Conservation (phyloP, 1,284 basidiomycete genomes). For the Erythrobasidium hasegawianum region DNA sequence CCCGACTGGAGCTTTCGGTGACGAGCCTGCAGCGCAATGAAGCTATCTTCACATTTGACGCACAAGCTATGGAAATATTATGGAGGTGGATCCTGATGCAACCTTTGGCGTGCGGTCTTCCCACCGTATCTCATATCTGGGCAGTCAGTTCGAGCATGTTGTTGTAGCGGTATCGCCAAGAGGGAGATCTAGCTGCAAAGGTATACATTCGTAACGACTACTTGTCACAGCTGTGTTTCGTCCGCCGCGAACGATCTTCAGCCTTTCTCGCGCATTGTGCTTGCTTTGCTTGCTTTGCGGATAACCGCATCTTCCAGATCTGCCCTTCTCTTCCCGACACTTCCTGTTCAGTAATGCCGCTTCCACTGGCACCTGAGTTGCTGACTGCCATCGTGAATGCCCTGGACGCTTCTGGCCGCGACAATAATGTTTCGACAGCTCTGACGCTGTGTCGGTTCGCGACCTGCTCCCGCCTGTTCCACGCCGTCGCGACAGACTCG, state of each 20-base stretch:
- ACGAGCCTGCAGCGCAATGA: background rate
- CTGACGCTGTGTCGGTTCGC: slow-evolving; percentile 25
- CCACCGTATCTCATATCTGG: too few relatives aligned
- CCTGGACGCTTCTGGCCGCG: slow-evolving; percentile 5
- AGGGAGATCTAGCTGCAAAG: too few relatives aligned
- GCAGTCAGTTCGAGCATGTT: too few relatives aligned
- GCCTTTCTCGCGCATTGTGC: too few relatives aligned
- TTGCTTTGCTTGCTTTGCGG: too few relatives aligned
- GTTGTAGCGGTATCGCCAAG: too few relatives aligned
- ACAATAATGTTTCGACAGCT: slow-evolving; percentile 1
- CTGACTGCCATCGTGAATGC: slow-evolving; percentile 11
- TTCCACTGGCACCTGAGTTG: slow-evolving; percentile 18
- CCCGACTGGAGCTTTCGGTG: slow-evolving; percentile 28
- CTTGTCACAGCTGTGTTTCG: too few relatives aligned
- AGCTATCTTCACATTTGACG: background rate
- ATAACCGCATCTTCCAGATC: background rate
- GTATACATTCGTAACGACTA: too few relatives aligned
- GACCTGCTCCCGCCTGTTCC: slow-evolving; percentile 10
- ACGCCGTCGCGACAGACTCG: slow-evolving; percentile 2
- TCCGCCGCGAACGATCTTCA: too few relatives aligned
- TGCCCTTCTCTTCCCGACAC: background rate
- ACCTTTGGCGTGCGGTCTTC: too few relatives aligned
- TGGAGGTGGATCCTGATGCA: too few relatives aligned
- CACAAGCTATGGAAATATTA: too few relatives aligned
- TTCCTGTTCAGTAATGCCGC: background rate